Evolutionary conservation across 192 early-diverging fungal species (phyloP), one percentile per base, ranked within the genome.

Genomic region (Powellomyces hirtus): DNA sequence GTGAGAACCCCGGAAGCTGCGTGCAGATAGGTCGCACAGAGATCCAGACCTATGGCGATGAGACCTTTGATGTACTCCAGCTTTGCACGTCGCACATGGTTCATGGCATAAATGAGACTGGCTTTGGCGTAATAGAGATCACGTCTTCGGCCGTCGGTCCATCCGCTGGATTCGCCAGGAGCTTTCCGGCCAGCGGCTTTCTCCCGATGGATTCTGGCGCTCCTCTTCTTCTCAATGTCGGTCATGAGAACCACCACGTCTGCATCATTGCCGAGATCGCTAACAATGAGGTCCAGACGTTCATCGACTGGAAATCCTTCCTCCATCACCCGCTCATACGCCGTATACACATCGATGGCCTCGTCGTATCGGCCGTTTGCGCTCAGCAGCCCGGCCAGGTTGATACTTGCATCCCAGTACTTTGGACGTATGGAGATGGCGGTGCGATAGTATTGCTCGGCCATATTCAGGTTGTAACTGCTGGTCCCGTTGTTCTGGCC

Each of bases 331-430:
- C 49, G 29, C 66, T 95, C 93, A 1, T 94, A 86, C 65, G 82
- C 86, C 57, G 89, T 88, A 59, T 93, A 95, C 46, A 95, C 86
- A 46, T 87, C 80, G 61, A 95, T 75, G 3, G 92, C 94, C 67
- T 95, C 92, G 27, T 75, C 75, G 66, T 83, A 93, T 8, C 92
- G 80, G 27, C 72, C 75, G 11, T 57, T 52, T 6, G 83, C 71
- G 76, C 90, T 92, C 38, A 94, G 75, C 27, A 93, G 85, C 18
- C 90, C 90, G 34, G 94, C 87, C 35, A 96, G 79, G 64, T 94
- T 94, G 70, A 94, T 90, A 26, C 89, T 89, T 4, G 92, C 94
- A 63, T 96, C 94, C 92, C 92, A 96, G 77, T 96, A 96, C 8
- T 90, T 90, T 0, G 94, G 94, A 14, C 94, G 77, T 62, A 93